These are phyloP conservation scores for Eimeria tenella DNA, from an alignment of 169 alveolate genomes.

Conservation along the genomic window DNA sequence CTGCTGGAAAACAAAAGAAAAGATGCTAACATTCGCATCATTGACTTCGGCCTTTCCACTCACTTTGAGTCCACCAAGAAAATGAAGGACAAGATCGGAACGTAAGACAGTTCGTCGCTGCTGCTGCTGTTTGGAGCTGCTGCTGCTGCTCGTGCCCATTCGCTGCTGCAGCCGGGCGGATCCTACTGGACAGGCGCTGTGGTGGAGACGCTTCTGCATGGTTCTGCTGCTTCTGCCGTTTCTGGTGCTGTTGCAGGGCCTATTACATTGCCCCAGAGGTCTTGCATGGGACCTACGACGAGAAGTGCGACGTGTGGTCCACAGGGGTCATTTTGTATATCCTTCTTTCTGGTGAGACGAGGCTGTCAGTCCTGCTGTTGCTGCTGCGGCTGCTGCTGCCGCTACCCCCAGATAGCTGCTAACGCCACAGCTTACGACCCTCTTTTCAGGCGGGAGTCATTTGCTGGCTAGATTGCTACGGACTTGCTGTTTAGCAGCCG, in stretches of 20 bases:
- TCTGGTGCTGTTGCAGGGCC: constrained; percentile 82
- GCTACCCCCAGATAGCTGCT: background rate
- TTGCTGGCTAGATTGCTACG: background rate
- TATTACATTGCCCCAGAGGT: constrained; percentile 96
- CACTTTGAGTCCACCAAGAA: constrained; percentile 90
- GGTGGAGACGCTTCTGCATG: background rate
- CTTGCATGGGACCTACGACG: constrained; percentile 92
- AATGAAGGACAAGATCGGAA: constrained; percentile 96
- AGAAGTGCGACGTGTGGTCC: constrained; percentile 95
- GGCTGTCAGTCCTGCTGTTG: background rate
- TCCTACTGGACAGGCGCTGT: background rate
- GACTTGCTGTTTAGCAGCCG: constrained; percentile 28
- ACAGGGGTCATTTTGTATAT: constrained; percentile 93
- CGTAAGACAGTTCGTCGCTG: constrained; percentile 80
- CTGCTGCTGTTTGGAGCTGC: constrained; percentile 48
- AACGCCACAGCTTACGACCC: background rate
- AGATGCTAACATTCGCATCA: constrained; percentile 93
- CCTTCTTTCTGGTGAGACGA: constrained; percentile 86
- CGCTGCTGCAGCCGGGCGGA: background rate
- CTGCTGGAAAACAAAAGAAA: constrained; percentile 91
- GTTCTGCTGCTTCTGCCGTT: constrained; percentile 7
- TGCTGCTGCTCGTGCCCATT: constrained; percentile 36
- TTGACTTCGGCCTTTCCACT: constrained; percentile 96
- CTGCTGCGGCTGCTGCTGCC: background rate
- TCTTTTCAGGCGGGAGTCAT: too few species aligned